Percentiles rank a stretch among this genome's conserved stretches.
Evolutionary conservation across 78 protist species (phyloP).

Genomic region (Polysphondylium violaceum): DNA sequence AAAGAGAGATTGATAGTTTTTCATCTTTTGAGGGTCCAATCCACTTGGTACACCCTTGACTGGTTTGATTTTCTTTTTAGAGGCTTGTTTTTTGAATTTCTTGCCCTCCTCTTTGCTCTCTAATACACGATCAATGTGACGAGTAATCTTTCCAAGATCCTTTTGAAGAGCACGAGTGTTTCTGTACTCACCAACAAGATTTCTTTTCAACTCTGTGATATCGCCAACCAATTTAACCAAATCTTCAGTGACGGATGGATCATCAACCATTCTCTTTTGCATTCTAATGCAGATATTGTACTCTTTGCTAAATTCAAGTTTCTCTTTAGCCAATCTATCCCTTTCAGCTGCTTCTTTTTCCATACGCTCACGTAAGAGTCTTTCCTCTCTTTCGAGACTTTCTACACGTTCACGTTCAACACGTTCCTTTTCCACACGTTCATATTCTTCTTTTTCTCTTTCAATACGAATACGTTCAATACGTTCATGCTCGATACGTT

Average conservation of each 20-base stretch:
- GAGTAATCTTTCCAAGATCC: conserved; percentile 31
- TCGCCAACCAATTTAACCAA: conserved; percentile 51
- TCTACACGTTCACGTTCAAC: conserved; percentile 26
- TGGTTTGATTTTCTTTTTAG: conserved; percentile 36
- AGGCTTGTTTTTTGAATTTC: conserved; percentile 29
- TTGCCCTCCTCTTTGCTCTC: conserved; percentile 65
- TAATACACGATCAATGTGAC: conserved; percentile 40
- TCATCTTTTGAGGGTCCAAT: conserved; percentile 49
- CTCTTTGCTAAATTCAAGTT: conserved; percentile 34
- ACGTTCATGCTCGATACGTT: conserved; percentile 13
- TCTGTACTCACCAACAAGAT: conserved; percentile 61
- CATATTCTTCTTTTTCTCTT: background rate
- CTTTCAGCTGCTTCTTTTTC: conserved; percentile 22
- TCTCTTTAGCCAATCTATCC: background rate
- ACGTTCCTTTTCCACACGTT: conserved; percentile 18
- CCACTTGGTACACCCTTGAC: conserved; percentile 69
- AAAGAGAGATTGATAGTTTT: conserved; percentile 36
- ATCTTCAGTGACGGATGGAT: conserved; percentile 20
- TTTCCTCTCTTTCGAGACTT: conserved; percentile 2
- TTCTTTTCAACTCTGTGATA: conserved; percentile 63
- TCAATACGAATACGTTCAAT: background rate
- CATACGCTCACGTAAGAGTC: conserved; percentile 8
- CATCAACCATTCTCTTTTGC: conserved; percentile 47
- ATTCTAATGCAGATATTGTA: conserved; percentile 45
- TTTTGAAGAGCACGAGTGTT: conserved; percentile 20